phyloP scores from a whole-genome alignment of 2,329 filamentous ascomycete species.

The Phialemonium atrogriseum region DNA sequence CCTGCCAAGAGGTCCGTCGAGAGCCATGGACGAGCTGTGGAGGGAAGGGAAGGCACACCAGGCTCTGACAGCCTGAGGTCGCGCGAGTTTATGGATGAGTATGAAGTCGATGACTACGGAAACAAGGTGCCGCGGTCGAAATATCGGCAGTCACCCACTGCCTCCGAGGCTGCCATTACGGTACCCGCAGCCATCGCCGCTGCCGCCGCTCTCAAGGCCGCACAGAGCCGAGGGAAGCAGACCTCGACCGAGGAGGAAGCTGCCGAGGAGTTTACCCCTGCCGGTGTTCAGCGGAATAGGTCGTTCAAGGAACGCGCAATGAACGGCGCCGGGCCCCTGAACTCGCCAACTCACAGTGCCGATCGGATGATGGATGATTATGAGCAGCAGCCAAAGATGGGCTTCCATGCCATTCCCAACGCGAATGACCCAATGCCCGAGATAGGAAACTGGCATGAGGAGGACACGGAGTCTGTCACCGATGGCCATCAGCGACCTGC shows the following conservation, averaged over 20 bases:
- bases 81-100: constrained; percentile 41
- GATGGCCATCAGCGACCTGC: constrained; percentile 20
- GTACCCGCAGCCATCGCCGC: constrained; percentile 46
- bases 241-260: constrained; percentile 25
- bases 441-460: constrained; percentile 56
- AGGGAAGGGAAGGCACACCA: constrained; percentile 33
- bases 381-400: constrained; percentile 46
- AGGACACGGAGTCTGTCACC: constrained; percentile 37
- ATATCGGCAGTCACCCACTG: constrained; percentile 43
- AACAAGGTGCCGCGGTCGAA: constrained; percentile 40
- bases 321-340: constrained; percentile 45
- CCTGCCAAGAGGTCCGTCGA: constrained; percentile 31
- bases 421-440: constrained; percentile 67
- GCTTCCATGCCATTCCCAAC: constrained; percentile 62
- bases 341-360: constrained; percentile 50
- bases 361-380: constrained; percentile 46
- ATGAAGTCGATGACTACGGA: constrained; percentile 50
- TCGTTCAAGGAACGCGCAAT: constrained; percentile 60
- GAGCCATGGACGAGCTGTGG: constrained; percentile 26
- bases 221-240: constrained; percentile 34
- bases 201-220: constrained; percentile 41
- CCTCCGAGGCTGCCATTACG: constrained; percentile 49
- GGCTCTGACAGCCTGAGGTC: constrained; percentile 28
- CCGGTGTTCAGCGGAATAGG: constrained; percentile 49
- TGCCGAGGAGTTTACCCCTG: constrained; percentile 31